A percentile compares a stretch with the other conserved stretches of the same genome.
Conservation (phyloP, 106 monocot species). For the Xerophyta viscosa region DNA sequence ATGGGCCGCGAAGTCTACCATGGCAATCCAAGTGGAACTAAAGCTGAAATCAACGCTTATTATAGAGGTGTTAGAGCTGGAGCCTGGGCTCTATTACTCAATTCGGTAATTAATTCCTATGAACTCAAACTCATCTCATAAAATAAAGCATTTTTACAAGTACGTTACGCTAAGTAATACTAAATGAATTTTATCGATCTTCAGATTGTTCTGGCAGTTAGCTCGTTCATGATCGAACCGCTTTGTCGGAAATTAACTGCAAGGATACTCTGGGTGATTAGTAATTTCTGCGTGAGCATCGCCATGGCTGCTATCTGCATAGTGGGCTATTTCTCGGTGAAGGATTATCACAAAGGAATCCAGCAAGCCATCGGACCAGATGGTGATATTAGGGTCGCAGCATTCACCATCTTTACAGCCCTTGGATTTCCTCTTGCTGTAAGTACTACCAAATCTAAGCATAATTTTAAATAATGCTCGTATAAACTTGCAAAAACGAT, state of each 20-base stretch:
- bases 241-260: constrained; percentile 36
- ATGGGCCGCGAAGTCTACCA: constrained; percentile 62
- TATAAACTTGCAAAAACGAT: too few relatives aligned
- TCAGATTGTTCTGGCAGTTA: constrained; percentile 49
- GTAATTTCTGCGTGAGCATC: constrained; percentile 46
- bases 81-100: constrained; percentile 49
- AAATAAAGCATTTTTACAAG: too few relatives aligned
- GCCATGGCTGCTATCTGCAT: constrained; percentile 34
- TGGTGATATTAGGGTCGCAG: constrained; percentile 2
- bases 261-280: constrained; percentile 42
- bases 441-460: too few relatives aligned
- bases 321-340: constrained; percentile 12
- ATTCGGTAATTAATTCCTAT: constrained; percentile 36
- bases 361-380: constrained; percentile 12
- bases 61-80: constrained; percentile 41
- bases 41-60: constrained; percentile 20
- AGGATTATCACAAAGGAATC: constrained; percentile 1
- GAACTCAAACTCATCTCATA: too few relatives aligned
- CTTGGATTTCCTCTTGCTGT: constrained; percentile 27
- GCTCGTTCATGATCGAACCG: constrained; percentile 51
- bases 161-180: too few relatives aligned
- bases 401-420: constrained; percentile 9
- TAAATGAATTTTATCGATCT: too few relatives aligned
- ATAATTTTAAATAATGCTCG: too few relatives aligned
- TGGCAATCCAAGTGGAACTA: constrained; percentile 36